Conservation (phyloP, 2,329 filamentous ascomycete species). For the Neoscytalidium dimidiatum region DNA sequence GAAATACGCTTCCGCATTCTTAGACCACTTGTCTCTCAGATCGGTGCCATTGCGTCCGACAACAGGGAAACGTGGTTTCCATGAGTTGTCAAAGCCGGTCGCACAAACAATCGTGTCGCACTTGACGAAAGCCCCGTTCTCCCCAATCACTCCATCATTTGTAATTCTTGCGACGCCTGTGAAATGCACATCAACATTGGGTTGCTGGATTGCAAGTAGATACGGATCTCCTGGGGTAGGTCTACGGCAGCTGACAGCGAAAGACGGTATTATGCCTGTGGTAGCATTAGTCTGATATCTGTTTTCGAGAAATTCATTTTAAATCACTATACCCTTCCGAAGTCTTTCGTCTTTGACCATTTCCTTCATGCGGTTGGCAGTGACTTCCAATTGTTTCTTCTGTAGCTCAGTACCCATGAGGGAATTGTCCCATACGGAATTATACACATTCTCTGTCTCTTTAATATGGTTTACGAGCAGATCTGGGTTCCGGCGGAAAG, state of each 20-base stretch:
- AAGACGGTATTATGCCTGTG: slow-evolving; percentile 52
- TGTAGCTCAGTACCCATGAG: slow-evolving; percentile 23
- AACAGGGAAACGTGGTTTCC: slow-evolving; percentile 36
- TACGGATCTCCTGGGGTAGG: slow-evolving; percentile 36
- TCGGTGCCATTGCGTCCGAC: slow-evolving; percentile 27
- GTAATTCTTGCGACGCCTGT: slow-evolving; percentile 30
- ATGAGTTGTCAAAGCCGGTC: slow-evolving; percentile 31
- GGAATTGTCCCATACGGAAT: slow-evolving; percentile 27
- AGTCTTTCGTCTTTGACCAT: too few relatives aligned
- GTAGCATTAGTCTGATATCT: too few relatives aligned
- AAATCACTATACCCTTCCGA: too few relatives aligned
- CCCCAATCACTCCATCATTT: slow-evolving; percentile 31
- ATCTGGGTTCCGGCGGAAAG: slow-evolving; percentile 39
- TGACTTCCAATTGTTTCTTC: too few relatives aligned
- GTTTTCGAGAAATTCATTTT: too few relatives aligned
- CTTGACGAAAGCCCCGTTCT: slow-evolving; percentile 29
- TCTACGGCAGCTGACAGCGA: slow-evolving; percentile 37
- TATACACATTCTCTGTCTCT: slow-evolving; percentile 53
- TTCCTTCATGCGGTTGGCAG: too few relatives aligned
- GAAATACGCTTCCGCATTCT: too few relatives aligned
- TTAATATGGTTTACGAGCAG: slow-evolving; percentile 51
- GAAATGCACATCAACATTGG: slow-evolving; percentile 29
- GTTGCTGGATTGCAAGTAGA: slow-evolving; percentile 33
- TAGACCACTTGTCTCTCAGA: too few relatives aligned
- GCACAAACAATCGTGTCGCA: slow-evolving; percentile 34